These are phyloP conservation scores for Eutreptiella sp. DNA, from an alignment of 208 protist genomes.

Conservation along the genomic window DNA sequence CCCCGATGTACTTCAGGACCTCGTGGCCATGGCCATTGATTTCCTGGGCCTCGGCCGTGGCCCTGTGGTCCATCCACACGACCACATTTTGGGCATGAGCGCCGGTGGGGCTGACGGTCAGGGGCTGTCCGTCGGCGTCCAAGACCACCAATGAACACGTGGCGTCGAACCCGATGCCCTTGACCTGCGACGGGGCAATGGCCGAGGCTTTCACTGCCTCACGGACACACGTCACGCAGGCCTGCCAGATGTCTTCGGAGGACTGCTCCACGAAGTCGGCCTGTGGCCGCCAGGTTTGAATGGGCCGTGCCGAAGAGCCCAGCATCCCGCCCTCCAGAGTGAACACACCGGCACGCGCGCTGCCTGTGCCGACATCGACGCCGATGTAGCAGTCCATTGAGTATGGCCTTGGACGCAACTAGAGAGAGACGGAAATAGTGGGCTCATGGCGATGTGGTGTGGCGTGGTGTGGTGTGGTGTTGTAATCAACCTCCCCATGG, in stretches of 20 bases:
- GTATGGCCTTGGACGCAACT: too few relatives aligned
- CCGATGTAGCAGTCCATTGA: too few relatives aligned
- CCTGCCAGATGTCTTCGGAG: slow-evolving; percentile 31
- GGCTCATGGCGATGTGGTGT: too few relatives aligned
- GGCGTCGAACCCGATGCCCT: slow-evolving; percentile 32
- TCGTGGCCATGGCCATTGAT: slow-evolving; percentile 22
- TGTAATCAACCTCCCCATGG: too few relatives aligned
- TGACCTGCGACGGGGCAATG: slow-evolving; percentile 4
- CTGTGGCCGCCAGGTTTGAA: neutral
- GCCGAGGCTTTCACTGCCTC: neutral
- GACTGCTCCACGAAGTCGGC: slow-evolving; percentile 16
- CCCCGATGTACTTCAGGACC: slow-evolving; percentile 35
- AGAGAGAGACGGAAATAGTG: too few relatives aligned
- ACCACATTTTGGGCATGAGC: slow-evolving; percentile 18
- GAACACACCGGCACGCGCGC: slow-evolving; percentile 17
- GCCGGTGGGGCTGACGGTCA: neutral
- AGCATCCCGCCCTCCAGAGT: slow-evolving; percentile 5
- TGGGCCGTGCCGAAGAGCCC: neutral
- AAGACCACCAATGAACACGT: slow-evolving; percentile 30
- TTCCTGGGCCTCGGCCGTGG: slow-evolving; percentile 3
- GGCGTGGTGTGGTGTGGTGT: too few relatives aligned
- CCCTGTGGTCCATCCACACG: slow-evolving; percentile 33
- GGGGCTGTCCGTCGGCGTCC: neutral
- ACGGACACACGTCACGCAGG: neutral
- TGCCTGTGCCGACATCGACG: slow-evolving; percentile 32